Evolutionary conservation across 2,329 filamentous ascomycete species (phyloP).

Genomic region (Xenosphaeropsis pyriputrescens): DNA sequence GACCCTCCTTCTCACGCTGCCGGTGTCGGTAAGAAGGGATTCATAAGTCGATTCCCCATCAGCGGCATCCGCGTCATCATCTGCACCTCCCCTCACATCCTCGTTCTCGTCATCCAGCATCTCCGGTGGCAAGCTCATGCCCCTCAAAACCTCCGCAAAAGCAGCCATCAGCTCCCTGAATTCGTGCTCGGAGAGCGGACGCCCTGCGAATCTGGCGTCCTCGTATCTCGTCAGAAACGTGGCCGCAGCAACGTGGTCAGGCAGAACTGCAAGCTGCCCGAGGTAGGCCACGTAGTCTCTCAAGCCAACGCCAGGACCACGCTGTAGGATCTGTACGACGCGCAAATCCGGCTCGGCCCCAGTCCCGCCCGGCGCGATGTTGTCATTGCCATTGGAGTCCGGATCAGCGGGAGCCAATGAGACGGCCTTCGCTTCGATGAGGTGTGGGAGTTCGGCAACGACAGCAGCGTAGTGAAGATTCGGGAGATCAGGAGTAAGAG

Average conservation of each 20-base stretch:
- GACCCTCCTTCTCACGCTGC: too few relatives aligned
- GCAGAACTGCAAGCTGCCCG: constrained; percentile 50
- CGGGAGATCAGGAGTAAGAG: constrained; percentile 57
- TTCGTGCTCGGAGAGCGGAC: constrained; percentile 48
- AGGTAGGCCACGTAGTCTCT: constrained; percentile 68
- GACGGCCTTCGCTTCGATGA: constrained; percentile 89
- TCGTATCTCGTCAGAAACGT: constrained; percentile 70
- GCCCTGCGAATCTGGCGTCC: constrained; percentile 65
- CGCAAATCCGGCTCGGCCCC: constrained; percentile 43
- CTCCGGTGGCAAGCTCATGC: constrained; percentile 38
- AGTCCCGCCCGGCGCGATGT: neutral
- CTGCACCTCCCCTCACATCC: constrained; percentile 16
- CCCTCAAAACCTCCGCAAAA: constrained; percentile 67
- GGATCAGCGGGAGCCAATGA: constrained; percentile 54
- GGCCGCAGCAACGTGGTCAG: constrained; percentile 29
- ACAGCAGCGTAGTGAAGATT: constrained; percentile 76
- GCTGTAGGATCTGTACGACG: constrained; percentile 56
- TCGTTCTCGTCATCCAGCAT: constrained; percentile 6
- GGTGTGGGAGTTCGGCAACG: constrained; percentile 68
- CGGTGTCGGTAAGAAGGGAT: too few relatives aligned
- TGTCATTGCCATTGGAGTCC: constrained; percentile 18
- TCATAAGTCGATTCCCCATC: neutral
- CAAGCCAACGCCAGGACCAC: constrained; percentile 56
- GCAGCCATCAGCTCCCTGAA: constrained; percentile 73
- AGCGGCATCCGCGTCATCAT: constrained; percentile 11